Evolutionary conservation across 2,329 filamentous ascomycete genomes (phyloP), one percentile per base, ranked within the genome.

Genomic region (Ceratocystis harringtonii): DNA sequence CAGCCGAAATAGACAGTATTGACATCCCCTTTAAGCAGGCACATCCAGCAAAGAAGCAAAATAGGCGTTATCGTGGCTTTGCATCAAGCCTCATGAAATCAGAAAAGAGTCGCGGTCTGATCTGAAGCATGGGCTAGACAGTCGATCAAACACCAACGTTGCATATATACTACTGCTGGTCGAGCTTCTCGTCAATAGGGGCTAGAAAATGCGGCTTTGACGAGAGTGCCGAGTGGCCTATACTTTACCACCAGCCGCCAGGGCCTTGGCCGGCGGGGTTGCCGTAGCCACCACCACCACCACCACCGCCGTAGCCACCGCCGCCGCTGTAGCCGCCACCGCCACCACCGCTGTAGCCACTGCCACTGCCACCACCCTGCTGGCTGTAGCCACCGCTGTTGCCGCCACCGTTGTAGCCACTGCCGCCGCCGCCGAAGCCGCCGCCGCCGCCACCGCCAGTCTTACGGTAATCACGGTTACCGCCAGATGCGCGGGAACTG

Each of bases 381-480:
- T 75, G 72, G 65, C 75, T 74, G 67, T 74, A 72, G 63, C 76
- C 75, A 52, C 75, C 75, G 48, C 77, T 75, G 66, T 74, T 74
- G 69, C 75, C 75, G 69, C 79, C 78, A 68, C 79, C 76, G 67
- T 76, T 76, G 67, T 76, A 77, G 68, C 74, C 77, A 67, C 75
- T 74, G 69, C 74, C 73, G 65, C 77, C 76, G 64, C 72, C 74
- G 66, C 74, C 76, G 68, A 79, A 76, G 67, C 77, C 76, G 65
- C 75, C 74, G 64, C 76, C 76, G 64, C 78, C 76, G 67, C 76
- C 76, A 67, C 75, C 75, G 66, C 75, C 77, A 68, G 79, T 79
- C 76, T 91, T 91, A 78, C 94, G 90, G 81, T 94, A 90, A 76
- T 97, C 94, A 74, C 92, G 91, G 76, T 86, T 95, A 73, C 76